phyloP scores from a whole-genome alignment of 805 yeast species.

The Ogataea zsoltii region DNA sequence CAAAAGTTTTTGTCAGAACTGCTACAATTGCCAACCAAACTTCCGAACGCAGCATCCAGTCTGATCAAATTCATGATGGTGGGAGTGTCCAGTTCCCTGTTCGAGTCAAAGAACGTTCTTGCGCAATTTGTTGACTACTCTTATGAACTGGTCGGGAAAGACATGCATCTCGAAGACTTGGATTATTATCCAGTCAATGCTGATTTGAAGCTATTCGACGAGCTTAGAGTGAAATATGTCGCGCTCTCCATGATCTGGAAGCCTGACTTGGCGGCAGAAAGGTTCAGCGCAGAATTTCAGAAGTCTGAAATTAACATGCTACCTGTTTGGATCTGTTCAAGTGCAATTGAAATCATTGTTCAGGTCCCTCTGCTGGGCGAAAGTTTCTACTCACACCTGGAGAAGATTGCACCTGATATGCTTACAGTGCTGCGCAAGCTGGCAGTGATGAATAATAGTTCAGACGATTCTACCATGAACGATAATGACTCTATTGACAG shows the following conservation, averaged over 20 bases:
- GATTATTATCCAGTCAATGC: constrained; percentile 23
- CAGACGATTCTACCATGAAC: background rate
- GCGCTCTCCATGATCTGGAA: constrained; percentile 29
- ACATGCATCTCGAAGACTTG: constrained; percentile 33
- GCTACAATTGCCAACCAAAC: constrained; percentile 20
- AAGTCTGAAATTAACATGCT: constrained; percentile 15
- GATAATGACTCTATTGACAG: constrained; percentile 19
- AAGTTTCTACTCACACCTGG: constrained; percentile 17
- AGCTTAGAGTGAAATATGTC: constrained; percentile 26
- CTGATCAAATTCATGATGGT: constrained; percentile 34
- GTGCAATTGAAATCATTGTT: constrained; percentile 27
- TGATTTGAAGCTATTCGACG: constrained; percentile 20
- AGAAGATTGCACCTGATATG: constrained; percentile 24
- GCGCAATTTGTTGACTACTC: constrained; percentile 30
- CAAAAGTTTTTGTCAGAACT: constrained; percentile 31
- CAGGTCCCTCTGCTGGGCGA: constrained; percentile 24
- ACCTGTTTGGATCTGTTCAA: constrained; percentile 22
- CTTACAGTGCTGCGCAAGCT: constrained; percentile 18
- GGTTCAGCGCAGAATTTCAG: constrained; percentile 17
- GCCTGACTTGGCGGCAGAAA: constrained; percentile 16
- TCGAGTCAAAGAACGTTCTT: constrained; percentile 29
- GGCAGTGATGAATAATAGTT: constrained; percentile 1
- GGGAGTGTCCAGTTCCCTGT: constrained; percentile 32
- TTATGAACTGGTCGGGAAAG: constrained; percentile 26
- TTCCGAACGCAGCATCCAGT: constrained; percentile 32